phyloP scores from a whole-genome alignment of 441 rosid species.

The Bocquillonia castaneifolia region DNA sequence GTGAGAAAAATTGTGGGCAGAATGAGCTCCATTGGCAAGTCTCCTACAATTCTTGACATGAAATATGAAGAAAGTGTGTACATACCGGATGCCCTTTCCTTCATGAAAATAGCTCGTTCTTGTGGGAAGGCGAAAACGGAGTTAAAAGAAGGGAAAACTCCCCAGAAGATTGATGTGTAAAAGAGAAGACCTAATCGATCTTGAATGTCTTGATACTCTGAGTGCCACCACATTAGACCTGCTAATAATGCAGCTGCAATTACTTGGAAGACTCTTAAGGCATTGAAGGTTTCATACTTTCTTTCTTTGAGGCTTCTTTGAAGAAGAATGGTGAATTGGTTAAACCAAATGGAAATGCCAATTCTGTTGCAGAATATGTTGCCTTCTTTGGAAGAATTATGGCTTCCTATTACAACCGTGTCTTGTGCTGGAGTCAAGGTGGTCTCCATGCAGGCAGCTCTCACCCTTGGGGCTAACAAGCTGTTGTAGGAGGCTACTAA shows the following conservation, averaged over 20 bases:
- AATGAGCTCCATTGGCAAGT: conserved; percentile 80
- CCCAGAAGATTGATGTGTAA: conserved; percentile 86
- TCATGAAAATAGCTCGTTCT: conserved; percentile 65
- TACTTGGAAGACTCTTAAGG: conserved; percentile 73
- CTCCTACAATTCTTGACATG: conserved; percentile 80
- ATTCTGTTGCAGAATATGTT: conserved; percentile 18
- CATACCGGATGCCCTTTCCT: conserved; percentile 85
- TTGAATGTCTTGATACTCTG: conserved; percentile 51
- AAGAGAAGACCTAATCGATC: conserved; percentile 83
- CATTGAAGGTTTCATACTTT: conserved; percentile 69
- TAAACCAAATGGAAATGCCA: conserved; percentile 48
- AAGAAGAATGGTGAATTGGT: conserved; percentile 66
- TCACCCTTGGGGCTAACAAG: conserved; percentile 56
- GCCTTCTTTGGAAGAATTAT: conserved; percentile 20
- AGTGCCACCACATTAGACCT: conserved; percentile 92
- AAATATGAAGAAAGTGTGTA: conserved; percentile 82
- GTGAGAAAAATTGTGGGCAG: conserved; percentile 68
- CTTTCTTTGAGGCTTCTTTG: conserved; percentile 80
- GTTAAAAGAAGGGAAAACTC: conserved; percentile 82
- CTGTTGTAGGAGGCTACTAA: conserved; percentile 48
- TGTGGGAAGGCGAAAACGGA: conserved; percentile 84
- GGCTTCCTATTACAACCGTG: conserved; percentile 20
- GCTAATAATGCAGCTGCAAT: conserved; percentile 51
- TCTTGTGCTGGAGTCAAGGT: conserved; percentile 21
- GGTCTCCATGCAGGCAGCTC: conserved; percentile 40